These are phyloP conservation scores for Zygosaccharomyces pseudobailii DNA, from an alignment of 1,139 yeast species.

Conservation along the genomic window DNA sequence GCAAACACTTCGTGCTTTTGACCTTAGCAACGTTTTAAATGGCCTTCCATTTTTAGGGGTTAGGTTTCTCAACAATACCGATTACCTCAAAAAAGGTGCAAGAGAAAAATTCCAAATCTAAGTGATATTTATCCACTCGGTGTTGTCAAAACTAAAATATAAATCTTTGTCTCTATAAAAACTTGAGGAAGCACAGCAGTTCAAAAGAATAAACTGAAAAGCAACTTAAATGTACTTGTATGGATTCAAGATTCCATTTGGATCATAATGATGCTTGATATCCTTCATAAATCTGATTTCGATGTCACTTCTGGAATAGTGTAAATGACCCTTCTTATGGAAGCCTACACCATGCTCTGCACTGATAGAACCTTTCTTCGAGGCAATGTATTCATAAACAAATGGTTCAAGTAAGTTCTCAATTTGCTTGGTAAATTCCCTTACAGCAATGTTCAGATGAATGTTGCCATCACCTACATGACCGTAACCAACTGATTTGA, in stretches of 20 bases:
- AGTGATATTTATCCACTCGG: too few species aligned
- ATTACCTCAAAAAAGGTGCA: too few species aligned
- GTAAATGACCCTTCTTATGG: constrained; percentile 85
- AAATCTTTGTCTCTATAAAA: neutral
- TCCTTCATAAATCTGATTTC: constrained; percentile 72
- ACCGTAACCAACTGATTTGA: constrained; percentile 89
- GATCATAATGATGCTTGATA: constrained; percentile 77
- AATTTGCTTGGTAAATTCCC: constrained; percentile 69
- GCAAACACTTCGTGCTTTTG: too few species aligned
- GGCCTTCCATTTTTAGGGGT: too few species aligned
- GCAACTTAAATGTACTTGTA: constrained; percentile 60
- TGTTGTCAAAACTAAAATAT: too few species aligned
- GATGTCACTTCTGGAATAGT: constrained; percentile 68
- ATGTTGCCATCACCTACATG: constrained; percentile 95
- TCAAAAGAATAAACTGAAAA: constrained; percentile 33
- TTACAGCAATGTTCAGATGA: constrained; percentile 87
- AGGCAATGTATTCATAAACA: constrained; percentile 84
- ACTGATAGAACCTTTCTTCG: constrained; percentile 77
- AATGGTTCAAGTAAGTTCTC: constrained; percentile 84
- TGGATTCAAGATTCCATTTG: constrained; percentile 86
- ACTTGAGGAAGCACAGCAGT: neutral
- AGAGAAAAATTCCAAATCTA: too few species aligned
- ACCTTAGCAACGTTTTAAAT: too few species aligned
- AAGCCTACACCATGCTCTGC: constrained; percentile 98
- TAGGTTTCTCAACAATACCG: too few species aligned